Evolutionary conservation across 768 basidiomycete genomes (phyloP).

Genomic region (Podaxis pistillaris): DNA sequence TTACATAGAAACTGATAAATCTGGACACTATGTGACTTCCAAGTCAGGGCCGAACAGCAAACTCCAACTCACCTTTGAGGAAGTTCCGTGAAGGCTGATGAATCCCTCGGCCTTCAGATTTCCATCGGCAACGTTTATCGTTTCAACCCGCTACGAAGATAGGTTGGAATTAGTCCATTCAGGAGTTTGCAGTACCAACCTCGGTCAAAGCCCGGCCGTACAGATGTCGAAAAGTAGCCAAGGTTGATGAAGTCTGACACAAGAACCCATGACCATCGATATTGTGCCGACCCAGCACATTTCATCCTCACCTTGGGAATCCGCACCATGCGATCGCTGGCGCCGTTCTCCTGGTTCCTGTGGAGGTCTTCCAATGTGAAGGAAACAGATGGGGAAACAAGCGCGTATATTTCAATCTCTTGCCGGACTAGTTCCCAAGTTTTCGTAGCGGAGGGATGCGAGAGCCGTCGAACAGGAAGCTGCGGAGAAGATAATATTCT

Average conservation of each 20-base stretch:
- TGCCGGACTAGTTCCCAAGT: slow-evolving; percentile 68
- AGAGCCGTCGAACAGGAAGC: slow-evolving; percentile 79
- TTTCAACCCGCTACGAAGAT: slow-evolving; percentile 60
- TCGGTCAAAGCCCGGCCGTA: slow-evolving; percentile 72
- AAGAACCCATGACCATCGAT: slow-evolving; percentile 3
- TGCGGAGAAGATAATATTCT: slow-evolving; percentile 27
- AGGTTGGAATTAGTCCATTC: not conserved
- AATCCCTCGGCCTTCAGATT: slow-evolving; percentile 73
- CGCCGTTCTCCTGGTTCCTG: slow-evolving; percentile 32
- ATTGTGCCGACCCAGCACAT: not conserved
- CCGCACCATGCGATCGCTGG: slow-evolving; percentile 48
- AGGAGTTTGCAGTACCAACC: slow-evolving; percentile 37
- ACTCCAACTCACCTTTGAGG: slow-evolving; percentile 56
- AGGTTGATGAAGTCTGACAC: slow-evolving; percentile 57
- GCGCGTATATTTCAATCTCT: slow-evolving; percentile 70
- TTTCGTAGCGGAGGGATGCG: slow-evolving; percentile 58
- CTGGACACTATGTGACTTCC: slow-evolving; percentile 37
- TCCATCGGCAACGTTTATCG: slow-evolving; percentile 49
- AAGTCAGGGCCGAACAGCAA: slow-evolving; percentile 9
- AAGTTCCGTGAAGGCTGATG: slow-evolving; percentile 74
- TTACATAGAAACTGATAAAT: slow-evolving; percentile 86
- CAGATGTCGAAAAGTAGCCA: slow-evolving; percentile 69
- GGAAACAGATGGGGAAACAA: slow-evolving; percentile 68
- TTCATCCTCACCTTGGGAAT: slow-evolving; percentile 60
- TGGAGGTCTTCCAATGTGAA: slow-evolving; percentile 66